Percentiles rank a stretch among this genome's conserved stretches.
Evolutionary conservation across 495 filamentous ascomycete species (phyloP).

Genomic region (Penicillium egyptiacum): DNA sequence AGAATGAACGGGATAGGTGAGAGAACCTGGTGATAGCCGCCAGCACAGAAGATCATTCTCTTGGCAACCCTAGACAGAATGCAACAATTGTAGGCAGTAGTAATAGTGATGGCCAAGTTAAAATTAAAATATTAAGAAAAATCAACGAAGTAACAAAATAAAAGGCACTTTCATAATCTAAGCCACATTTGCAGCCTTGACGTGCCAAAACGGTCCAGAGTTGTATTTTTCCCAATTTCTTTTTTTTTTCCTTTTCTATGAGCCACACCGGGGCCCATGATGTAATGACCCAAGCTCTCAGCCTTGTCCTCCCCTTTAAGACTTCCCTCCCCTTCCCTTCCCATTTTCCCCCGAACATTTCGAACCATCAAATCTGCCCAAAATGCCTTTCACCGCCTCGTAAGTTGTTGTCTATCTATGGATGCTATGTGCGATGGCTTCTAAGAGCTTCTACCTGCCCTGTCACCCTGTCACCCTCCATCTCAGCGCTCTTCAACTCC

Average conservation of each 20-base stretch:
- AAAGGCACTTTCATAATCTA: not conserved
- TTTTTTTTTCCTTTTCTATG: not conserved
- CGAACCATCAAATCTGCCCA: slow-evolving; percentile 23
- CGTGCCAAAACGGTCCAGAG: not conserved
- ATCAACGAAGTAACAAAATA: not conserved
- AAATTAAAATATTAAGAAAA: not conserved
- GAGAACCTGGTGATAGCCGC: not conserved
- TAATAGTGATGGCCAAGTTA: not conserved
- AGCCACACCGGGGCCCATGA: slow-evolving; percentile 29
- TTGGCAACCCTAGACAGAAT: slow-evolving; percentile 3
- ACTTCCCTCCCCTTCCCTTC: slow-evolving; percentile 5
- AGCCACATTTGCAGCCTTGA: slow-evolving; percentile 13
- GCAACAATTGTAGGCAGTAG: not conserved
- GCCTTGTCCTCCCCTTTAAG: slow-evolving; percentile 18
- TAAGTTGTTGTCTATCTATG: slow-evolving; percentile 36
- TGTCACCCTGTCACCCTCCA: not conserved
- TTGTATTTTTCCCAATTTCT: not conserved
- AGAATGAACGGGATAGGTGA: slow-evolving; percentile 24
- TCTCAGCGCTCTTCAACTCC: not conserved
- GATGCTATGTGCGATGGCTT: not conserved
- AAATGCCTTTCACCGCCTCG: slow-evolving; percentile 66
- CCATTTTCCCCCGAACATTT: not conserved
- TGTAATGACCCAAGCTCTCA: slow-evolving; percentile 20
- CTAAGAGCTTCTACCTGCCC: not conserved
- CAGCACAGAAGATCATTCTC: slow-evolving; percentile 3